Evolutionary conservation across 2,329 filamentous ascomycete genomes (phyloP).

Genomic region (Colletotrichum liriopes): DNA sequence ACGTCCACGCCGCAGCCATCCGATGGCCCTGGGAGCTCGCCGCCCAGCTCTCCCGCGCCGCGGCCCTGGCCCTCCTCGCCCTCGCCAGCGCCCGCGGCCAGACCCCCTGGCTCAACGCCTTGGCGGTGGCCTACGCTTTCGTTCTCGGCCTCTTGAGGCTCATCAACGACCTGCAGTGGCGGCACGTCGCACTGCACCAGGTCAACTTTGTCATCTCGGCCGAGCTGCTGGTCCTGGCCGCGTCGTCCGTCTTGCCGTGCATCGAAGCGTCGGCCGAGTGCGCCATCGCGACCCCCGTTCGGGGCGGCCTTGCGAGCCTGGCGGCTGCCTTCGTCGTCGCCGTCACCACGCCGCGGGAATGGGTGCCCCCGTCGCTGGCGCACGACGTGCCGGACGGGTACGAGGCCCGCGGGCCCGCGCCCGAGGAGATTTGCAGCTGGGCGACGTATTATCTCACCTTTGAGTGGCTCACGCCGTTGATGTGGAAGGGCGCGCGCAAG

Average conservation of each 20-base stretch:
- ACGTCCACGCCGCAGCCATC: conserved; percentile 56
- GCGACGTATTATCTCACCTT: conserved; percentile 67
- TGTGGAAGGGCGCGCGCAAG: conserved; percentile 63
- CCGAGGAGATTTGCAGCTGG: conserved; percentile 70
- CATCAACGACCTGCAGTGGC: conserved; percentile 59
- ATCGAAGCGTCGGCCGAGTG: conserved; percentile 55
- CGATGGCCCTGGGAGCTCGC: conserved; percentile 60
- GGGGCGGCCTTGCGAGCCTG: conserved; percentile 56
- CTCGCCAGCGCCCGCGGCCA: conserved; percentile 53
- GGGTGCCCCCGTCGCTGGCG: conserved; percentile 61
- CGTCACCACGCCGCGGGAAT: conserved; percentile 64
- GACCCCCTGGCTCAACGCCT: conserved; percentile 55
- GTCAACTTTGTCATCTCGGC: conserved; percentile 62
- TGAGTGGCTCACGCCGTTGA: conserved; percentile 65
- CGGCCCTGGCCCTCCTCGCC: conserved; percentile 57
- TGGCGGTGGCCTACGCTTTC: conserved; percentile 58
- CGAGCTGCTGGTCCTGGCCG: conserved; percentile 54
- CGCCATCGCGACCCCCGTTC: conserved; percentile 46
- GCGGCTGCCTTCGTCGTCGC: conserved; percentile 57
- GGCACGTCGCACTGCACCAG: conserved; percentile 63
- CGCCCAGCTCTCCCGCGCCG: conserved; percentile 58
- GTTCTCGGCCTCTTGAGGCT: conserved; percentile 61
- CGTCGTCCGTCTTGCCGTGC: conserved; percentile 61
- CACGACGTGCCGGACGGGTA: conserved; percentile 57
- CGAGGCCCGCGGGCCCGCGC: conserved; percentile 57